Evolutionary conservation across 2,329 filamentous ascomycete genomes (phyloP).

Genomic region (Aspergillus pseudoviridinutans): DNA sequence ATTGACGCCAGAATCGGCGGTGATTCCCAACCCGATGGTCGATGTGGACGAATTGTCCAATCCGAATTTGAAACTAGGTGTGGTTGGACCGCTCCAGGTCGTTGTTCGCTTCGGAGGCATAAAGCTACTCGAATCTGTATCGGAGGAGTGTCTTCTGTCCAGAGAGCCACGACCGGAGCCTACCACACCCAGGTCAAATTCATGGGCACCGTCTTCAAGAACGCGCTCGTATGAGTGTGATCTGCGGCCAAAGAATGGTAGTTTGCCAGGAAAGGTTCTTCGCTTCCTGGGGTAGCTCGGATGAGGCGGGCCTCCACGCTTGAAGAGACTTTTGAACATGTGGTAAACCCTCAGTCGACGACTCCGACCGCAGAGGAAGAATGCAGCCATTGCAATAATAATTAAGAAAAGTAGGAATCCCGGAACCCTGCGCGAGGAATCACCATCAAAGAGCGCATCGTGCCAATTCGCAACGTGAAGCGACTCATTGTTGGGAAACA

Average conservation of each 20-base stretch:
- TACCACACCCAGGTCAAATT: constrained; percentile 72
- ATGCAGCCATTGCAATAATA: constrained; percentile 64
- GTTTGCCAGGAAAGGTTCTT: constrained; percentile 62
- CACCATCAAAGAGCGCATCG: constrained; percentile 60
- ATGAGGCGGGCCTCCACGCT: constrained; percentile 28
- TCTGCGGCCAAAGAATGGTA: constrained; percentile 33
- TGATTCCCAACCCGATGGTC: constrained; percentile 35
- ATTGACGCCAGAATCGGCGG: constrained; percentile 28
- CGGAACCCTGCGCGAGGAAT: constrained; percentile 65
- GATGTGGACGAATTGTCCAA: constrained; percentile 39
- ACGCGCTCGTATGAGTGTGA: constrained; percentile 71
- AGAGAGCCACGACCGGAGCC: constrained; percentile 52
- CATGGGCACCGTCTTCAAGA: constrained; percentile 69
- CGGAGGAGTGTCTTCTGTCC: constrained; percentile 62
- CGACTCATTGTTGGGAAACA: constrained; percentile 29
- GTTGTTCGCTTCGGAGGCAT: constrained; percentile 49
- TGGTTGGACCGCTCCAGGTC: constrained; percentile 29
- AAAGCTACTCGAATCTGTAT: constrained; percentile 49
- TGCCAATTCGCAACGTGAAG: constrained; percentile 53
- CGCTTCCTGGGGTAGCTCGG: constrained; percentile 37
- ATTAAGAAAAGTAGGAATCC: constrained; percentile 74
- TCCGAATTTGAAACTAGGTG: constrained; percentile 34
- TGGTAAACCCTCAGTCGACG: constrained; percentile 61
- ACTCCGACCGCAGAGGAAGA: constrained; percentile 75
- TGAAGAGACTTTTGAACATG: constrained; percentile 44